Conservation (phyloP, 2,329 filamentous ascomycete genomes). For the Nemania bipapillata region DNA sequence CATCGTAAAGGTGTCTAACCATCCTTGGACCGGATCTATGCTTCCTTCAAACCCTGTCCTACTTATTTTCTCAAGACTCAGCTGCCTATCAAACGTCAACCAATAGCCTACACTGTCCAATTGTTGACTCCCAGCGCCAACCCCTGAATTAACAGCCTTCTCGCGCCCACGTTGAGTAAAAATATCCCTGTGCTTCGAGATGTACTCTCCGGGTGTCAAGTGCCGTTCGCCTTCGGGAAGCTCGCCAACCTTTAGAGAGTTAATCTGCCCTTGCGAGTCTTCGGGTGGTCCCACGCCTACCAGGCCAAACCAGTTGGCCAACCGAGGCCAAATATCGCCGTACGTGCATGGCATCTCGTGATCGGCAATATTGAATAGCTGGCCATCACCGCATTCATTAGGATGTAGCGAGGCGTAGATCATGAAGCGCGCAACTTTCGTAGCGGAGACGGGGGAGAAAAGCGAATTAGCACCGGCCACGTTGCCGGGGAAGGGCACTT, state of each 20-base stretch:
- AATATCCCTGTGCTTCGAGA: constrained; percentile 46
- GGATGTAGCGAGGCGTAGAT: constrained; percentile 50
- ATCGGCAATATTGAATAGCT: constrained; percentile 53
- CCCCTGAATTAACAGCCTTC: constrained; percentile 49
- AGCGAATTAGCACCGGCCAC: constrained; percentile 41
- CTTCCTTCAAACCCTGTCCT: constrained; percentile 55
- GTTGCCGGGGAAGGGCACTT: constrained; percentile 50
- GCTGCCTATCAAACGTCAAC: constrained; percentile 61
- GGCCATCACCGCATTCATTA: constrained; percentile 44
- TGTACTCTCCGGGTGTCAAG: constrained; percentile 49
- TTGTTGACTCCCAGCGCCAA: constrained; percentile 54
- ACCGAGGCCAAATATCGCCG: constrained; percentile 49
- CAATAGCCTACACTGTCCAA: constrained; percentile 59
- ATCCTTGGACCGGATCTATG: constrained; percentile 54
- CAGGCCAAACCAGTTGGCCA: constrained; percentile 51
- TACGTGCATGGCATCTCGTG: constrained; percentile 45
- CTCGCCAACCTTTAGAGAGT: constrained; percentile 12
- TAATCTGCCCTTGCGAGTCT: not conserved
- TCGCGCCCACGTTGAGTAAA: constrained; percentile 46
- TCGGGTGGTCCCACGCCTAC: constrained; percentile 42
- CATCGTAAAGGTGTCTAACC: constrained; percentile 57
- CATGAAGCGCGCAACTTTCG: constrained; percentile 47
- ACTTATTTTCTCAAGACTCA: constrained; percentile 56
- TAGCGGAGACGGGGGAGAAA: constrained; percentile 52
- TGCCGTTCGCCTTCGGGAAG: not conserved